Percentiles rank a stretch among this genome's conserved stretches.
Evolutionary conservation across 2,329 filamentous ascomycete species (phyloP).

Genomic region (Aspergillus floridensis): DNA sequence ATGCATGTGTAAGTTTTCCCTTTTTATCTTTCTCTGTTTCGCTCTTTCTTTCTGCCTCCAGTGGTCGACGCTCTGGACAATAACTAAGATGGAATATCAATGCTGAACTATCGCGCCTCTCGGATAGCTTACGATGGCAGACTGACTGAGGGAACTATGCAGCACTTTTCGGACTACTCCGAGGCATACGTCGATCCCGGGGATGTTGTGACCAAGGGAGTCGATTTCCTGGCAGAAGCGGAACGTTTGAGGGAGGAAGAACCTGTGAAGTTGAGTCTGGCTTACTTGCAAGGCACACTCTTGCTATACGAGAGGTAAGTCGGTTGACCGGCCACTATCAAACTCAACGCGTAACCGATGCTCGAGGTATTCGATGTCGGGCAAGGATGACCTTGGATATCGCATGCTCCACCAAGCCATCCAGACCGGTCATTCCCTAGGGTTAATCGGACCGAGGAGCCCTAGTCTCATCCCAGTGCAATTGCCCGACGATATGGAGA

Average conservation of each 20-base stretch:
- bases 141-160: background rate
- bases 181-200: constrained; percentile 38
- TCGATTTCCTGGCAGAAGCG: constrained; percentile 37
- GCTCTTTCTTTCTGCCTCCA: too few relatives aligned
- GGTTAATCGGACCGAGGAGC: constrained; percentile 29
- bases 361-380: constrained; percentile 36
- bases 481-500: constrained; percentile 30
- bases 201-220: constrained; percentile 37
- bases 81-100: background rate
- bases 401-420: constrained; percentile 39
- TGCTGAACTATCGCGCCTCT: background rate
- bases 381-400: constrained; percentile 38
- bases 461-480: constrained; percentile 21
- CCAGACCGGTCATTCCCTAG: constrained; percentile 32
- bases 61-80: too few relatives aligned
- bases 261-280: constrained; percentile 25
- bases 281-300: constrained; percentile 35
- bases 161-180: constrained; percentile 41
- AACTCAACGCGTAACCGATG: background rate
- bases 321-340: background rate
- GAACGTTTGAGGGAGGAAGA: constrained; percentile 29
- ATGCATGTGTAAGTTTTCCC: constrained; percentile 36
- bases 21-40: background rate
- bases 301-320: constrained; percentile 35
- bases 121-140: background rate